phyloP scores from a whole-genome alignment of 2,329 filamentous ascomycete genomes.

The Colletotrichum australisinense region DNA sequence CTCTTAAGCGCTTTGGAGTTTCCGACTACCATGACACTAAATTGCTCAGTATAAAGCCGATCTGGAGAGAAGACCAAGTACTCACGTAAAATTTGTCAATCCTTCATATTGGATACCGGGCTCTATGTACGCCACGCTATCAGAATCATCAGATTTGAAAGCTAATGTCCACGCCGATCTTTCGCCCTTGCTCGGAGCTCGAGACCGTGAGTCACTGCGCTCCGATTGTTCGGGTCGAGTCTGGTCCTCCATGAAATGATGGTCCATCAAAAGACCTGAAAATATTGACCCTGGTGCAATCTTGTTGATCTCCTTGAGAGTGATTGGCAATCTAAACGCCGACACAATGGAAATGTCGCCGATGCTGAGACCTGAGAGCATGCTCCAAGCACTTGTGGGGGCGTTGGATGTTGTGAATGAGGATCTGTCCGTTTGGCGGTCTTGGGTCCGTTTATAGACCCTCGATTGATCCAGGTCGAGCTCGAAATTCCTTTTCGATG shows the following conservation, averaged over 20 bases:
- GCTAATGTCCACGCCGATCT: fast-evolving
- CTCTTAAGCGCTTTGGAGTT: neutral
- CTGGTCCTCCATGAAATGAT: neutral
- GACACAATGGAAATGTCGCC: neutral
- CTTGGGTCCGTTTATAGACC: neutral
- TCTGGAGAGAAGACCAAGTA: neutral
- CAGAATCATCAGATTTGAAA: neutral
- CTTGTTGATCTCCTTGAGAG: neutral
- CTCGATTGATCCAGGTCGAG: neutral
- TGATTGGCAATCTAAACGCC: neutral
- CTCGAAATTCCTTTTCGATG: neutral
- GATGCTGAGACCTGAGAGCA: neutral
- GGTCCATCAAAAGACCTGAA: neutral
- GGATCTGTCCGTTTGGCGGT: neutral
- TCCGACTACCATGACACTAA: neutral
- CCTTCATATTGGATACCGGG: neutral
- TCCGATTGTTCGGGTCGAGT: fast-evolving
- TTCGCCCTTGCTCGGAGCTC: neutral
- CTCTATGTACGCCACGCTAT: neutral
- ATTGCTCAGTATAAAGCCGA: neutral
- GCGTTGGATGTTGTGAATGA: neutral
- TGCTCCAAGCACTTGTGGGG: neutral
- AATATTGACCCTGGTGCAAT: neutral
- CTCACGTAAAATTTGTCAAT: neutral
- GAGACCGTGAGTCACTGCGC: fast-evolving